Evolutionary conservation across 2,329 filamentous ascomycete species (phyloP), one percentile per base, ranked within the genome.

Genomic region (Hysterium pulicare): DNA sequence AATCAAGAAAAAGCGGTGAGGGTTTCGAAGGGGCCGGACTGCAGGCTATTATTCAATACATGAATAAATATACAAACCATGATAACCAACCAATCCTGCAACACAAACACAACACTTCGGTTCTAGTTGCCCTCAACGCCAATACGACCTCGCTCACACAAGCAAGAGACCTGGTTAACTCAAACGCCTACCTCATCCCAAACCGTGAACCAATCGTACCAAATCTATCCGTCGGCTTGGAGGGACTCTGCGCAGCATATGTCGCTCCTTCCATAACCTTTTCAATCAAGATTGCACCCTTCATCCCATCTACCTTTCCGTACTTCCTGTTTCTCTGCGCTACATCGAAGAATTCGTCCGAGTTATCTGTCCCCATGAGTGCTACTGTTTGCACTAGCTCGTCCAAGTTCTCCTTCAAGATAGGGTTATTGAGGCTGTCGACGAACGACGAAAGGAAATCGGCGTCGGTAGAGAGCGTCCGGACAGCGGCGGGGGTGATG

Each of bases 291-390:
- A 88, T 75, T 0, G 90, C 89, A 0, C 91, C 93, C 62, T 94
- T 94, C 64, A 94, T 76, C 40, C 88, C 86, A 69, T 97, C 89
- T 24, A 98, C 94, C 41, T 89, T 84, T 13, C 90, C 87, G 62
- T 95, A 98, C 64, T 95, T 94, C 71, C 87, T 90, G 69, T 96
- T 95, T 40, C 90, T 76, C 11, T 85, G 87, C 4, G 85, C 86
- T 38, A 93, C 85, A 61, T 98, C 93, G 64, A 93, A 98, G 67
- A 95, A 98, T 66, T 97, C 91, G 51, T 97, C 90, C n/a, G 88
- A 82, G 56, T 95, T 95, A 31, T 95, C 89, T 1, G 78, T 71
- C 59, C 87, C 83, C 78, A 98, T 86, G 20, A 98, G 76, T 46
- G 86, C 82, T 35, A 95, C 85, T 1, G 93, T 97, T 71, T 98